Conservation (phyloP, 331 rosid species). For the Pyracantha coccinea region DNA sequence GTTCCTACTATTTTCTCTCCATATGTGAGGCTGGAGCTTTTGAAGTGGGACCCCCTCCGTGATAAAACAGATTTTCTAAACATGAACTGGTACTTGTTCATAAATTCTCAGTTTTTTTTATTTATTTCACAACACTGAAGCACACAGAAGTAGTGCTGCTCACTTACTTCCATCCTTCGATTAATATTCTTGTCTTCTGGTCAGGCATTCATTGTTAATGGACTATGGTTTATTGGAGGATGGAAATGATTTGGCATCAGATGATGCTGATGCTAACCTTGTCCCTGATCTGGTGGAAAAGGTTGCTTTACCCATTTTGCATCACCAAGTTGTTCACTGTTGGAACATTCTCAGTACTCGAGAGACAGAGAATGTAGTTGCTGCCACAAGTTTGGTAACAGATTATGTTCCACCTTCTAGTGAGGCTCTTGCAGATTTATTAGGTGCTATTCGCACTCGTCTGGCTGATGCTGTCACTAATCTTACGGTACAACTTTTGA, state of each 20-base stretch:
- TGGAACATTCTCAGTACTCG: constrained; percentile 86
- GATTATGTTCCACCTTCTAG: constrained; percentile 79
- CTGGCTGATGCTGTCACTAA: constrained; percentile 74
- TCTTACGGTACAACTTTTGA: constrained; percentile 41
- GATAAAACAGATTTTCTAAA: constrained; percentile 69
- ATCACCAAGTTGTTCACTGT: constrained; percentile 69
- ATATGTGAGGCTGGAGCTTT: constrained; percentile 83
- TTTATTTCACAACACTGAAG: not conserved
- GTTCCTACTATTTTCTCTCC: constrained; percentile 89
- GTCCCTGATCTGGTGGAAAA: constrained; percentile 89
- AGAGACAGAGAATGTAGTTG: constrained; percentile 66
- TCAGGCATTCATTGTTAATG: constrained; percentile 75
- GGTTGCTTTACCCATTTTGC: constrained; percentile 91
- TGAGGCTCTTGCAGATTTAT: constrained; percentile 70
- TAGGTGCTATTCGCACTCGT: constrained; percentile 61
- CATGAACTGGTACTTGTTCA: constrained; percentile 69
- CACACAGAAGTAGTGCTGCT: not conserved
- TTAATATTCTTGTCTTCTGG: constrained; percentile 2
- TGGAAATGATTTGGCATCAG: constrained; percentile 49
- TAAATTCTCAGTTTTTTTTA: constrained; percentile 3
- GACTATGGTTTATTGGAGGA: constrained; percentile 63
- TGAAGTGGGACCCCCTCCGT: constrained; percentile 94
- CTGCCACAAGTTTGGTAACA: constrained; percentile 69
- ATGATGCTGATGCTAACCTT: constrained; percentile 81
- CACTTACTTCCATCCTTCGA: constrained; percentile 1